These are phyloP conservation scores for Trichoderma cornu-damae DNA, from an alignment of 2,329 filamentous ascomycete species.

Conservation along the genomic window DNA sequence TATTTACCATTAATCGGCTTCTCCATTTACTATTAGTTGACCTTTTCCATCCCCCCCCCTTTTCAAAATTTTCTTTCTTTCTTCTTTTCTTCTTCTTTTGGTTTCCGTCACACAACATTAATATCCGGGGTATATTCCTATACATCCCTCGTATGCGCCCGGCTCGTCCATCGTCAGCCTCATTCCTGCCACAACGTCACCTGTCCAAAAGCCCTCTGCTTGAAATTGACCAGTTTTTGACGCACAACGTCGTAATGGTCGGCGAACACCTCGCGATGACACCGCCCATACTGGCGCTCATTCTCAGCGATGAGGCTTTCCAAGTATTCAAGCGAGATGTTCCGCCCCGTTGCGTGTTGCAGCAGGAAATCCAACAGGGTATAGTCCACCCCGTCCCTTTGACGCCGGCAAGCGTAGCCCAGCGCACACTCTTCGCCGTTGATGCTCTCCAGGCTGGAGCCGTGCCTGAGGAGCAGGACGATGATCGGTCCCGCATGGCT, in stretches of 20 bases:
- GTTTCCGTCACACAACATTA: no score
- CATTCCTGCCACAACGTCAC: no score
- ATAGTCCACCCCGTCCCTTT: neutral
- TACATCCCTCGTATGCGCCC: no score
- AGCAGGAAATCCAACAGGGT: neutral
- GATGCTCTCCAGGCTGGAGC: neutral
- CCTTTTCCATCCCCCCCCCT: no score
- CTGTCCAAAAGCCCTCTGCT: no score
- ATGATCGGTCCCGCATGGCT: neutral
- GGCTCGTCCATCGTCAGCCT: no score
- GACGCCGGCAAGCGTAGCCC: neutral
- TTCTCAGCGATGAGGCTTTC: neutral
- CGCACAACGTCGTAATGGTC: neutral
- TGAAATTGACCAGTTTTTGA: neutral
- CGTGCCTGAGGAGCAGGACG: neutral
- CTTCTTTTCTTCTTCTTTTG: no score
- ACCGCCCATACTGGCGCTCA: rapidly evolving
- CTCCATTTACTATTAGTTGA: no score
- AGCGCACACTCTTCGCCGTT: neutral
- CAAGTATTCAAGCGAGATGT: neutral
- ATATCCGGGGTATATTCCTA: no score
- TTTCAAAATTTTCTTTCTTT: no score
- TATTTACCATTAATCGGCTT: no score
- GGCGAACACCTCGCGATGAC: neutral
- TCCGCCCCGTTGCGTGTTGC: neutral